Base-by-base conservation (phyloP, 2,329 filamentous ascomycete species). In the Trichoderma arundinaceum region DNA sequence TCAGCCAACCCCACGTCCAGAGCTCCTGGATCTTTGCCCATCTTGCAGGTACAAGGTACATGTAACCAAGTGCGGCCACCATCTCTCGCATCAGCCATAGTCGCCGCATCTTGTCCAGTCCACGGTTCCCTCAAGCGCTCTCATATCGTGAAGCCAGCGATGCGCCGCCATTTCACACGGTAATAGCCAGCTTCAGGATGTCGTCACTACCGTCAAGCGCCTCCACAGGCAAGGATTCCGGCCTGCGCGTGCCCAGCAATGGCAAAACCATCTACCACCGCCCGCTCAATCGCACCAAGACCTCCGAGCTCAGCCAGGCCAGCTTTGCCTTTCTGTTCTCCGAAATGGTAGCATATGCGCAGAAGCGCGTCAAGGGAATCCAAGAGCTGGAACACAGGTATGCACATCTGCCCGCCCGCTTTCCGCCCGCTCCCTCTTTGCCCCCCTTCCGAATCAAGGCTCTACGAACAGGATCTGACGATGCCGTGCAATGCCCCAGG, bases 241-340 rank as follows among this genome's bases (percentile, higher is more conserved):
- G 91, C 32, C 88, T 99, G 68, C 91, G 93, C 71, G 92, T 96
- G 74, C 94, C 95, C 54, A 92, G 92, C 65, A 96, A 89, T 78
- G 92, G 93, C 81, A 98, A 98, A 82, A 97, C 93, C 70, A 98
- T 99, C 81, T 99, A 98, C 83, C 93, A 97, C 83, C 88, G 95
- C 64, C 93, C 96, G 68, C 84, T 98, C 68, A 97, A 97, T 80
- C 91, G 95, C 69, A 90, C 89, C 72, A 92, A 92, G 77, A 92
- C 91, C 72, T 87, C 91, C 66, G 94, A 98, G 82, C 87, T 96
- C 71, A 97, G 93, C 77, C 91, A 96, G 75, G 88, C 95, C 10
- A 93, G 92, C 79, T 98, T 99, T 79, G 94, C 95, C 48, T 98
- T 96, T 78, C 84, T 99, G 66, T 98, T 99, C 77, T 90, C 90